Evolutionary conservation across 129 eudicot species (phyloP).

Genomic region (Tagetes patula): DNA sequence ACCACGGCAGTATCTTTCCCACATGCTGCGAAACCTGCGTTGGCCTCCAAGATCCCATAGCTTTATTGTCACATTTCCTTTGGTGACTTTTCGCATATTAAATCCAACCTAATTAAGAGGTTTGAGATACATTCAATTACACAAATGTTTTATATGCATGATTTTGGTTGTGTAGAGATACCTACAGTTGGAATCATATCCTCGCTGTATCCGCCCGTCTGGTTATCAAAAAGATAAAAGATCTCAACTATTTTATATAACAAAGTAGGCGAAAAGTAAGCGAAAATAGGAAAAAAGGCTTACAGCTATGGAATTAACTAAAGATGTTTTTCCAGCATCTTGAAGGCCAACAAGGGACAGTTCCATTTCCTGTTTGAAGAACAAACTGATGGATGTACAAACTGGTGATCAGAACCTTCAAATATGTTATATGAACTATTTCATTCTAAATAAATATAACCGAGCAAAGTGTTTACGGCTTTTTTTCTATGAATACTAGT

Average conservation of each 20-base stretch:
- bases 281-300: conserved; percentile 19
- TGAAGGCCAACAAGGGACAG: conserved; percentile 95
- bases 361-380: conserved; percentile 97
- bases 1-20: conserved; percentile 98
- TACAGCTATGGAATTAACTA: conserved; percentile 83
- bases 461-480: background rate
- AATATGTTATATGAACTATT: background rate
- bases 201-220: conserved; percentile 92
- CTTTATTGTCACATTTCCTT: conserved; percentile 94
- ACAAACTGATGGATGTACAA: conserved; percentile 61
- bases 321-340: conserved; percentile 99
- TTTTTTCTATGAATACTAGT: background rate
- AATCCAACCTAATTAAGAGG: conserved; percentile 61
- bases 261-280: background rate
- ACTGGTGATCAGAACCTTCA: conserved; percentile 29
- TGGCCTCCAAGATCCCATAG: conserved; percentile 99
- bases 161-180: conserved; percentile 29
- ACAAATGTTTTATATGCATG: background rate
- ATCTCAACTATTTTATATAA: background rate
- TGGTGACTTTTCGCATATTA: conserved; percentile 90
- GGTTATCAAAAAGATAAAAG: conserved; percentile 22
- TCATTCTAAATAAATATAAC: background rate
- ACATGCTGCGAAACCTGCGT: conserved; percentile 88
- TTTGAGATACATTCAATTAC: background rate
- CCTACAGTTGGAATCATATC: conserved; percentile 98